A percentile compares a stretch with the other conserved stretches of the same genome.
Conservation (phyloP, 2,329 filamentous ascomycete genomes). For the Beauveria sp. region DNA sequence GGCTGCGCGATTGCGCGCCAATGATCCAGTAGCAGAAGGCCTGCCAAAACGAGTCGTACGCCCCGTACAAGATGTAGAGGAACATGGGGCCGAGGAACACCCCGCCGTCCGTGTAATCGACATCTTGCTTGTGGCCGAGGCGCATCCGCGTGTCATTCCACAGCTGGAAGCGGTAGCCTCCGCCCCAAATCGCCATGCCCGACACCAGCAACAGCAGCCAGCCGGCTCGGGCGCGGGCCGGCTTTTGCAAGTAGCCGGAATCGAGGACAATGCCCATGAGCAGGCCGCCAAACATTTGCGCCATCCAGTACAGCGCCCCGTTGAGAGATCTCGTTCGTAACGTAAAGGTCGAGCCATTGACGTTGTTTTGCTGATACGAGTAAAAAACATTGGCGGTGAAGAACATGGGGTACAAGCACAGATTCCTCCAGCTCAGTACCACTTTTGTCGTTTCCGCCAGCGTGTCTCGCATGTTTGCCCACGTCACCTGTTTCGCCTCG, state of each 20-base stretch:
- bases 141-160: conserved; percentile 38
- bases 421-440: conserved; percentile 62
- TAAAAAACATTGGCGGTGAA: conserved; percentile 67
- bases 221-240: conserved; percentile 51
- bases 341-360: conserved; percentile 66
- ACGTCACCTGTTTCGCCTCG: neutral
- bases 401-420: conserved; percentile 80
- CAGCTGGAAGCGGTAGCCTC: conserved; percentile 57
- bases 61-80: conserved; percentile 83
- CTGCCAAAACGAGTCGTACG: conserved; percentile 87
- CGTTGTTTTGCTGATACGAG: conserved; percentile 73
- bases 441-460: conserved; percentile 41
- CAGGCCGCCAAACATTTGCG: conserved; percentile 70
- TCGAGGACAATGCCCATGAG: conserved; percentile 69
- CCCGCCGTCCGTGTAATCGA: conserved; percentile 28
- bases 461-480: conserved; percentile 48
- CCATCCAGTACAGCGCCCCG: conserved; percentile 68
- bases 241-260: conserved; percentile 34
- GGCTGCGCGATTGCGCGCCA: conserved; percentile 38
- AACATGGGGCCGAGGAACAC: conserved; percentile 69
- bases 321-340: conserved; percentile 71
- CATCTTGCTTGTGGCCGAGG: conserved; percentile 15
- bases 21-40: conserved; percentile 80
- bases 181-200: conserved; percentile 48
- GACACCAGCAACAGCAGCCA: conserved; percentile 31